Evolutionary conservation across 1,139 yeast genomes (phyloP).

Genomic region (Candida gigantensis): DNA sequence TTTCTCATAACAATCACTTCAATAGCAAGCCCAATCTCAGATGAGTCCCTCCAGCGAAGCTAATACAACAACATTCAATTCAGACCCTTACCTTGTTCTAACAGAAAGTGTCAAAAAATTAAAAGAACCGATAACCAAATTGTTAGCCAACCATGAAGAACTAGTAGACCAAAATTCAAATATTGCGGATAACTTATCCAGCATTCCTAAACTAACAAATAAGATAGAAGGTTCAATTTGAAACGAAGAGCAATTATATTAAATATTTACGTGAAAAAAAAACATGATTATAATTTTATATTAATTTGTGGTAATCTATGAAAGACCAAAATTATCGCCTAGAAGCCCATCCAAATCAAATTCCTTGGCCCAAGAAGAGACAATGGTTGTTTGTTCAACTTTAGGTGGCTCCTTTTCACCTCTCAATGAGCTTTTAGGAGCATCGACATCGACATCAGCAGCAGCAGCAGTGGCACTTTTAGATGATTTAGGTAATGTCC

Average conservation of each 20-base stretch:
- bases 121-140: slow-evolving; percentile 23
- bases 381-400: slow-evolving; percentile 79
- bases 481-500: slow-evolving; percentile 81
- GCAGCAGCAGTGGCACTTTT: slow-evolving; percentile 31
- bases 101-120: slow-evolving; percentile 23
- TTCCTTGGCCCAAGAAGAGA: slow-evolving; percentile 90
- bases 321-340: slow-evolving; percentile 36
- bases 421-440: slow-evolving; percentile 44
- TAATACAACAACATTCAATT: too few relatives aligned
- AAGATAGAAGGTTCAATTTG: slow-evolving; percentile 8
- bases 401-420: slow-evolving; percentile 52
- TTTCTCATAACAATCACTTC: too few relatives aligned
- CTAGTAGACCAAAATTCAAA: slow-evolving; percentile 28
- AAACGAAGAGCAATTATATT: too few relatives aligned
- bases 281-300: too few relatives aligned
- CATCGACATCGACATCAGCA: slow-evolving; percentile 28
- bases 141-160: slow-evolving; percentile 30
- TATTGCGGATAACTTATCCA: slow-evolving; percentile 24
- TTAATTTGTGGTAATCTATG: too few relatives aligned
- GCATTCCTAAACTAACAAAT: slow-evolving; percentile 14
- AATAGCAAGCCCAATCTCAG: background rate
- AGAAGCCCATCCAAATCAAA: slow-evolving; percentile 87
- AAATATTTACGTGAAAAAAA: too few relatives aligned
- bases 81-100: slow-evolving; percentile 26
- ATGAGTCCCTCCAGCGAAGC: too few relatives aligned